Evolutionary conservation across 192 early-diverging fungal genomes (phyloP).

Genomic region (Gigaspora rosea): DNA sequence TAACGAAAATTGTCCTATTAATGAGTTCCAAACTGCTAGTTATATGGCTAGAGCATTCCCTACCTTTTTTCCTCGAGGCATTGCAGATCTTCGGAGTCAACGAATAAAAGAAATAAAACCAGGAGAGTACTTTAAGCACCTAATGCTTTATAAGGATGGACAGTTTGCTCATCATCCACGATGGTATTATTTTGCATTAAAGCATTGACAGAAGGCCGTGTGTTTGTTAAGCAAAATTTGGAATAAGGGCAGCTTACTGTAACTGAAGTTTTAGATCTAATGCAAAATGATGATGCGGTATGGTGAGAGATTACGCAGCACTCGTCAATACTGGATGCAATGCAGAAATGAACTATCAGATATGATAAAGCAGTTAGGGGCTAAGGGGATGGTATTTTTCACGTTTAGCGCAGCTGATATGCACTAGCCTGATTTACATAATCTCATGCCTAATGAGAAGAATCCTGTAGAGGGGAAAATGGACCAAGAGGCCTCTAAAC

Average conservation of each 20-base stretch:
- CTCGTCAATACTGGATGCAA: no score
- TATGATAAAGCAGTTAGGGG: background rate
- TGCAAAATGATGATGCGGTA: no score
- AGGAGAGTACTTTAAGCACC: slow-evolving; percentile 2
- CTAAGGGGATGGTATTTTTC: background rate
- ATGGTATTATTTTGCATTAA: slow-evolving; percentile 14
- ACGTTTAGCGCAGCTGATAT: background rate
- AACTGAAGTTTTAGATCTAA: no score
- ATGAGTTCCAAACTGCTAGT: no score
- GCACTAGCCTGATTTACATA: slow-evolving; percentile 2
- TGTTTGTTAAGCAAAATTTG: background rate
- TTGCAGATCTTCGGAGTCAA: background rate
- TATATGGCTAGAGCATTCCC: background rate
- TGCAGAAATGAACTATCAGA: background rate
- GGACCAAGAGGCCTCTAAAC: background rate
- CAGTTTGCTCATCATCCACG: background rate
- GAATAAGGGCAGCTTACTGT: background rate
- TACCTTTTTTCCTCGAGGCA: background rate
- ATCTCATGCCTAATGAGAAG: background rate
- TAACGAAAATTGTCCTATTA: no score
- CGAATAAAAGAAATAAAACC: background rate
- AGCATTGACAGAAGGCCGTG: background rate
- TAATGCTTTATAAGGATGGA: background rate
- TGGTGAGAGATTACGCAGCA: no score
- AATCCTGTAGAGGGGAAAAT: background rate